Percentiles rank a stretch among this genome's conserved stretches.
Evolutionary conservation across 257 asterid genomes (phyloP).

Genomic region (Salvia hispanica): DNA sequence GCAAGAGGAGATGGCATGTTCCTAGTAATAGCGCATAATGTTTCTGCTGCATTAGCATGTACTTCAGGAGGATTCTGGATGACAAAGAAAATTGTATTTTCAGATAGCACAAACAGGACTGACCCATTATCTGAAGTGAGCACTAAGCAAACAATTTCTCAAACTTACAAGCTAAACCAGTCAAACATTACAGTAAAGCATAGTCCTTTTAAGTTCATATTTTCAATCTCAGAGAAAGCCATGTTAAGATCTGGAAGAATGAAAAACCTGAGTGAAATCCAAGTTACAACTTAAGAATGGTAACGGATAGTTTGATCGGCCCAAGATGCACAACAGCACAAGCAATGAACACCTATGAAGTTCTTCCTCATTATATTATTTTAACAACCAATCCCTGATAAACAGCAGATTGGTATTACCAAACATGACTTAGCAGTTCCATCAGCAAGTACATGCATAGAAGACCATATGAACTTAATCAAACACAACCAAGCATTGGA

Average conservation of each 20-base stretch:
- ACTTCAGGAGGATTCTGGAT: constrained; percentile 91
- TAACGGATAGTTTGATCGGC: constrained; percentile 6
- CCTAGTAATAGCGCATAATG: constrained; percentile 89
- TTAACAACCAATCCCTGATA: constrained; percentile 25
- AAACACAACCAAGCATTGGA: constrained; percentile 16
- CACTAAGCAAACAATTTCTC: constrained; percentile 24
- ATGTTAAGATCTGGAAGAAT: constrained; percentile 24
- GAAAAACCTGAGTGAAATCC: constrained; percentile 23
- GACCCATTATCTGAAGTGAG: constrained; percentile 22
- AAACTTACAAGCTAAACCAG: constrained; percentile 28
- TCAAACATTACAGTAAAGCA: constrained; percentile 28
- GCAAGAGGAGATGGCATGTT: constrained; percentile 85
- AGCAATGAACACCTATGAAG: constrained; percentile 27
- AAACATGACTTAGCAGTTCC: constrained; percentile 14
- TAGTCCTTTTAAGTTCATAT: constrained; percentile 25
- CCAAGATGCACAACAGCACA: constrained; percentile 33
- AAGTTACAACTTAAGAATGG: constrained; percentile 25
- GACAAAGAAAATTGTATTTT: constrained; percentile 27
- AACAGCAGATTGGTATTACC: constrained; percentile 25
- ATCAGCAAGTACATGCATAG: constrained; percentile 11
- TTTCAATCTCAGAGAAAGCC: constrained; percentile 29
- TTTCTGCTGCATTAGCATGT: constrained; percentile 96
- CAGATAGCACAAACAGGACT: constrained; percentile 18
- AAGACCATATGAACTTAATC: constrained; percentile 15
- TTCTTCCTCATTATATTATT: constrained; percentile 28